phyloP scores from a whole-genome alignment of 164 flowering plant genomes.

The Piper longum region DNA sequence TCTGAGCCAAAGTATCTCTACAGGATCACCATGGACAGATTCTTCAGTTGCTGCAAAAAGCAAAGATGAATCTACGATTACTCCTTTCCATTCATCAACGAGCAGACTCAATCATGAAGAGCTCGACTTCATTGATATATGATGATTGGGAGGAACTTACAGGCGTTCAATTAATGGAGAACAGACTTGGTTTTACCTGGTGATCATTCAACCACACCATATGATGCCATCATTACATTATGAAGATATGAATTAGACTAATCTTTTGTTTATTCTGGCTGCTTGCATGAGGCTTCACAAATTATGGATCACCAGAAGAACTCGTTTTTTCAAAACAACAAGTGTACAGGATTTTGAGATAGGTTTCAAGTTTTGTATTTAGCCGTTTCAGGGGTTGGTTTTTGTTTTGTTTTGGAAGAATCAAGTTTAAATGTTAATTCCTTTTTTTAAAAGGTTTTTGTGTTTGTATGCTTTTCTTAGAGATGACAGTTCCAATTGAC shows the following conservation, averaged over 20 bases:
- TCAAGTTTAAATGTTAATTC: no score
- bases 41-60: slow-evolving; percentile 19
- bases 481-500: no score
- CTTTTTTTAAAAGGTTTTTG: no score
- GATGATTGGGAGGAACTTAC: background rate
- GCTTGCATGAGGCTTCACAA: background rate
- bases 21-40: slow-evolving; percentile 34
- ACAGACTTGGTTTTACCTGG: background rate
- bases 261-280: background rate
- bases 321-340: no score
- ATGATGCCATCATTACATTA: background rate
- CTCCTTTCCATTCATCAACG: background rate
- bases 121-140: background rate
- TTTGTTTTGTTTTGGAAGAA: no score
- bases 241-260: background rate
- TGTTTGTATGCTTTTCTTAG: no score
- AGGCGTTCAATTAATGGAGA: background rate
- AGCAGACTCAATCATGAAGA: background rate
- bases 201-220: background rate
- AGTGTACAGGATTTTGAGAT: no score
- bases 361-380: no score
- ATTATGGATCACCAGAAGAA: no score
- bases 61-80: slow-evolving; percentile 10
- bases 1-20: slow-evolving; percentile 15
- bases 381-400: no score